Conservation (phyloP, 148 eudicot genomes). For the Camellia lanceoleosa region DNA sequence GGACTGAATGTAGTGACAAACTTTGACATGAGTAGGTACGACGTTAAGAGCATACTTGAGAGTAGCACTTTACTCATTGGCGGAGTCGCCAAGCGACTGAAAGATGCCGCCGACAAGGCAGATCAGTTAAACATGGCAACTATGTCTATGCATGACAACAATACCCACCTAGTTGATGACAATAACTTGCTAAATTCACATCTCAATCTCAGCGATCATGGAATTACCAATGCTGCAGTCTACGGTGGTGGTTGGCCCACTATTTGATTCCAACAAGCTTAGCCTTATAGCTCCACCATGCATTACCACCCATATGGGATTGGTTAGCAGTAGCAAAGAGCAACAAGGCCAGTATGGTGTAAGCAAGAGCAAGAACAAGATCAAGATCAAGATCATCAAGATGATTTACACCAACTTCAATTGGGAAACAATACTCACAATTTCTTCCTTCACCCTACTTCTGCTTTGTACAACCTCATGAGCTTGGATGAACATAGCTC, state of each 20-base stretch:
- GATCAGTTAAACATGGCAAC: conserved; percentile 1
- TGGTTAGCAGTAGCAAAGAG: conserved; percentile 31
- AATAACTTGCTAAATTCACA: not conserved
- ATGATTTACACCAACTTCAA: conserved; percentile 45
- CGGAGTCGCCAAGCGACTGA: conserved; percentile 79
- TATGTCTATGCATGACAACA: not conserved
- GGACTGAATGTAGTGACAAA: conserved; percentile 92
- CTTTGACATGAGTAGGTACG: conserved; percentile 84
- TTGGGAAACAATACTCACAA: conserved; percentile 41
- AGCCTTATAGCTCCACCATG: no score
- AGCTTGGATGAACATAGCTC: conserved; percentile 57
- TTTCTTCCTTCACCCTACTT: conserved; percentile 39
- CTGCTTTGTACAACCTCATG: conserved; percentile 52
- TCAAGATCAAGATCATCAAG: conserved; percentile 13
- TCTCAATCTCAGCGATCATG: conserved; percentile 12
- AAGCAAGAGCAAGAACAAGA: conserved; percentile 57
- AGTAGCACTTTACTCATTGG: conserved; percentile 83
- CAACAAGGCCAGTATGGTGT: conserved; percentile 42
- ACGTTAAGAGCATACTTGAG: conserved; percentile 80
- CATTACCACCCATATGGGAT: no score
- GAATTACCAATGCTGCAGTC: conserved; percentile 28
- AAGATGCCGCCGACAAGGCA: conserved; percentile 55
- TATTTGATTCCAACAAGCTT: conserved; percentile 51
- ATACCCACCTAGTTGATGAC: conserved; percentile 11
- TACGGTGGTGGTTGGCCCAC: conserved; percentile 42